A percentile compares a stretch with the other conserved stretches of the same genome.
These are phyloP conservation scores for Solanum hybrid DNA, from an alignment of 305 asterid species.

Conservation along the genomic window DNA sequence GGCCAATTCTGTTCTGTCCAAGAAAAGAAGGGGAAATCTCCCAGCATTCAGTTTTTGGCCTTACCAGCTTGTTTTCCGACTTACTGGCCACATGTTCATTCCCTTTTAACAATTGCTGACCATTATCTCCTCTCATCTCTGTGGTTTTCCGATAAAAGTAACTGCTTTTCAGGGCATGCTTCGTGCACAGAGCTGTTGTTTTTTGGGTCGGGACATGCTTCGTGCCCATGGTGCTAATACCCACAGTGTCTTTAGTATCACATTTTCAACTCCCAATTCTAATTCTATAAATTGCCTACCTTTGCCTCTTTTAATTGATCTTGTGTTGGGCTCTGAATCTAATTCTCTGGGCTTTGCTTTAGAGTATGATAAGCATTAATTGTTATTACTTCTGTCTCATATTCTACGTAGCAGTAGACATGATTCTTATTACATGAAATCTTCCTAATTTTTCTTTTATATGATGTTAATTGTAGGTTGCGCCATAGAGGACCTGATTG, in stretches of 20 bases:
- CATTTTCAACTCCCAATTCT: neutral
- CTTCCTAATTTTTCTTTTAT: constrained; percentile 11
- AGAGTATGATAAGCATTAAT: neutral
- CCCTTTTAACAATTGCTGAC: neutral
- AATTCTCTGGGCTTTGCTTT: neutral
- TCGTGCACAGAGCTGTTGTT: neutral
- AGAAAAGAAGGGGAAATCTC: neutral
- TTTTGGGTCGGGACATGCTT: neutral
- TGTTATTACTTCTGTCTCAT: neutral
- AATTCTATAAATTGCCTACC: neutral
- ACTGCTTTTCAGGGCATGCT: neutral
- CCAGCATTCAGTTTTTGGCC: neutral
- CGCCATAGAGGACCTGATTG: constrained; percentile 99
- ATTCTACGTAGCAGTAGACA: neutral
- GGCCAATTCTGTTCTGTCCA: neutral
- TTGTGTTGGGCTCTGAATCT: neutral
- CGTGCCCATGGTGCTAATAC: too few relatives aligned
- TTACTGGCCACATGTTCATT: neutral
- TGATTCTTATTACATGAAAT: neutral
- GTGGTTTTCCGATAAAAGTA: neutral
- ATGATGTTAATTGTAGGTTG: constrained; percentile 45
- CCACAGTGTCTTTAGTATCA: neutral
- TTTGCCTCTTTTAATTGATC: neutral
- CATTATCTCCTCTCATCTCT: neutral
- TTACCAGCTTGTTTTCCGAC: neutral